Percentiles rank a stretch among this genome's conserved stretches.
Conservation (phyloP, 495 filamentous ascomycete genomes). For the Hypoxylon fragiforme region DNA sequence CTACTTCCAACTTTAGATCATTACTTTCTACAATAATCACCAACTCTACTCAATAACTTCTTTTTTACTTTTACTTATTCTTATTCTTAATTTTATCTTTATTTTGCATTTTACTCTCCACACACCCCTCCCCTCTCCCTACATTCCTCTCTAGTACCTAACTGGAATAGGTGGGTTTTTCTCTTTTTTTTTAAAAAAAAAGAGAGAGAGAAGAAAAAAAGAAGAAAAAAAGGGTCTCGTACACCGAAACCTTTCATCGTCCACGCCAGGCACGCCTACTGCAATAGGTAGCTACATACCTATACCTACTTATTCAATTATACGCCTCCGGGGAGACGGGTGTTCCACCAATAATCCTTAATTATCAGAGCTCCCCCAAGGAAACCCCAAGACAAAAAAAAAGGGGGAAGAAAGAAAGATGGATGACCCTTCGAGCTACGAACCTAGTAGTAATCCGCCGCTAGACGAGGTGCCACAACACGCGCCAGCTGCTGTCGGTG, state of each 20-base stretch:
- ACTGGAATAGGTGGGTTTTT: too few relatives aligned
- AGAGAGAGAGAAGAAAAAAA: too few relatives aligned
- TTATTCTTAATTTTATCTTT: background rate
- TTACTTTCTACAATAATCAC: constrained; percentile 20
- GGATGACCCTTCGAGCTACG: constrained; percentile 29
- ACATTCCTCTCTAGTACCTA: constrained; percentile 2
- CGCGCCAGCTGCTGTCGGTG: constrained; percentile 28
- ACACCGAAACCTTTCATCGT: constrained; percentile 28
- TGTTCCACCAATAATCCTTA: constrained; percentile 29
- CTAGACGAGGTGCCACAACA: constrained; percentile 32
- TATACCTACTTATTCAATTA: constrained; percentile 25
- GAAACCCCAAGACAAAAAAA: constrained; percentile 15
- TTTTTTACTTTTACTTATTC: background rate
- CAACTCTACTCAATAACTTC: constrained; percentile 20
- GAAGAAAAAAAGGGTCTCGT: background rate
- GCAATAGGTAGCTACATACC: too few relatives aligned
- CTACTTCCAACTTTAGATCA: constrained; percentile 7
- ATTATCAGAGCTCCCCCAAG: constrained; percentile 1
- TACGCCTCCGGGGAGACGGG: constrained; percentile 25
- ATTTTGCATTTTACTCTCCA: constrained; percentile 31
- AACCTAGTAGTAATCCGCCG: constrained; percentile 22
- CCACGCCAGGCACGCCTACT: too few relatives aligned
- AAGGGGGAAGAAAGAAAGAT: constrained; percentile 9
- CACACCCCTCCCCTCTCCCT: constrained; percentile 28
- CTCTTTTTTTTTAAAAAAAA: too few relatives aligned